Evolutionary conservation across 768 basidiomycete genomes (phyloP).

Genomic region (Hortiboletus campestris): DNA sequence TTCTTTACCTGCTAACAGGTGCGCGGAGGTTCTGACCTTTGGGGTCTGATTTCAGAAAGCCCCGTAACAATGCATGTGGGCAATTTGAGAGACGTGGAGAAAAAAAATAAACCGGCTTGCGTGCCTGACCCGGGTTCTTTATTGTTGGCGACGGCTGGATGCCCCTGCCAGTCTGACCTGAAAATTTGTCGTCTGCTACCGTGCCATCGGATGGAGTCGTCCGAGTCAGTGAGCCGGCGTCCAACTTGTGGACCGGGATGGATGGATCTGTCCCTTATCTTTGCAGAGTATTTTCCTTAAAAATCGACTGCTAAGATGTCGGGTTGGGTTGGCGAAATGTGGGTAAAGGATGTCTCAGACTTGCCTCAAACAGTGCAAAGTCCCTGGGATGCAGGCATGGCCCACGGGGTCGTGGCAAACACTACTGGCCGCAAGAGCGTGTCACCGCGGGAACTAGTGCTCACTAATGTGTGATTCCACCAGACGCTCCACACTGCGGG

Average conservation of each 20-base stretch:
- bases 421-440: background rate
- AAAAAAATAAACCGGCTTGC: background rate
- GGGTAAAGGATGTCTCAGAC: background rate
- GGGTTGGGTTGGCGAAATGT: background rate
- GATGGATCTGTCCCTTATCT: slow-evolving; percentile 17
- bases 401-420: background rate
- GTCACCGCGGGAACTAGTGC: background rate
- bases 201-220: background rate
- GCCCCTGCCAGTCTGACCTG: slow-evolving; percentile 30
- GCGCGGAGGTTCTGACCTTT: slow-evolving; percentile 27
- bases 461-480: background rate
- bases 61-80: slow-evolving; percentile 30
- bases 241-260: too few relatives aligned
- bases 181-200: slow-evolving; percentile 8
- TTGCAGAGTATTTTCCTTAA: slow-evolving; percentile 21
- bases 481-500: background rate
- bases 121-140: slow-evolving; percentile 48
- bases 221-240: background rate
- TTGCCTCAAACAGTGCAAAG: background rate
- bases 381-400: background rate
- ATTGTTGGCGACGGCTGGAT: slow-evolving; percentile 22
- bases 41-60: slow-evolving; percentile 47
- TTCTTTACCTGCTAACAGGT: background rate
- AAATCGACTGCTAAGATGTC: too few relatives aligned
- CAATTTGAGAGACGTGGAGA: background rate